phyloP scores from a whole-genome alignment of 1,284 basidiomycete species.

The Puccinia hordei region DNA sequence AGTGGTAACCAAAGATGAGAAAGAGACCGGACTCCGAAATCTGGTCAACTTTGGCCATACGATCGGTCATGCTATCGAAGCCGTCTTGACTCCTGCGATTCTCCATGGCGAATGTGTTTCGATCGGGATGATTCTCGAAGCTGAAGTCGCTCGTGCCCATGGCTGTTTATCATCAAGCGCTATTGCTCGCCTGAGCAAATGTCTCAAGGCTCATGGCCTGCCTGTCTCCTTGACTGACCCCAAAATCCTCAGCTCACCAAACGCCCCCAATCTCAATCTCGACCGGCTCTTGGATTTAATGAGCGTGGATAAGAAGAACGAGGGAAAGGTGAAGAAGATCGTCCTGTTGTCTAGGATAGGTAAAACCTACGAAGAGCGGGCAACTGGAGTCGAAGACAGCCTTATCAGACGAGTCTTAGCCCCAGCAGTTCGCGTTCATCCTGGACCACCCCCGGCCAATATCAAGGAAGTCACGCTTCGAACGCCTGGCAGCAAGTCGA shows the following conservation, averaged over 20 bases:
- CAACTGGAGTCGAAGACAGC: conserved; percentile 78
- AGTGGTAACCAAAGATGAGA: conserved; percentile 92
- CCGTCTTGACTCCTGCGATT: conserved; percentile 82
- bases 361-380: conserved; percentile 86
- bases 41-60: conserved; percentile 97
- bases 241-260: conserved; percentile 65
- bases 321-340: conserved; percentile 81
- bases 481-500: conserved; percentile 93
- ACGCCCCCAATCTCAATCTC: conserved; percentile 69
- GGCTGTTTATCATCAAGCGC: conserved; percentile 84
- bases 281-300: conserved; percentile 84
- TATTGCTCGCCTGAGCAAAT: conserved; percentile 79
- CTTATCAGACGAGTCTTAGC: conserved; percentile 78
- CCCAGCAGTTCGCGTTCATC: conserved; percentile 73
- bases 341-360: conserved; percentile 89
- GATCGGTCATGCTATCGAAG: conserved; percentile 94
- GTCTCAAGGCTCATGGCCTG: conserved; percentile 81
- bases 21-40: conserved; percentile 90
- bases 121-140: conserved; percentile 91
- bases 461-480: conserved; percentile 77
- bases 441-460: conserved; percentile 65
- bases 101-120: conserved; percentile 92
- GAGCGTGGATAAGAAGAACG: conserved; percentile 97
- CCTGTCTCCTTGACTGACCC: conserved; percentile 77
- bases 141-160: conserved; percentile 82